Base-by-base conservation (phyloP, 768 basidiomycete genomes). In the Trametes villosa region DNA sequence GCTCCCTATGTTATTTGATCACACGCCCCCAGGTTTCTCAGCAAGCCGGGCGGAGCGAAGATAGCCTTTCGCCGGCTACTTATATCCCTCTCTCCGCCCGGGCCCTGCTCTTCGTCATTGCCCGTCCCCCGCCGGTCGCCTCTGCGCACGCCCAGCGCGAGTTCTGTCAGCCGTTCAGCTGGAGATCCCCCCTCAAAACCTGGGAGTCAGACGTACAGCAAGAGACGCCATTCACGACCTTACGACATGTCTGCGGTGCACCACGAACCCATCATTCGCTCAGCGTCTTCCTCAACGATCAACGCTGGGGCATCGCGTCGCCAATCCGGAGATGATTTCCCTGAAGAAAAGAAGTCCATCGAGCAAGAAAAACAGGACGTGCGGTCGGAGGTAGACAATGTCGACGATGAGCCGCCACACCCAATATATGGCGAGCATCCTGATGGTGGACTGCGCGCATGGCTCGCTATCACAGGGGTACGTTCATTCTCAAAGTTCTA, bases 361-460 rank as follows among this genome's bases (percentile, higher is more conserved):
- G 57, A 54, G 17, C 44, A 49, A 44, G 50, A 57, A 17, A 49
- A 34, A 34, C 31, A 46, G 24, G 42, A 59, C 18, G 57, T 46
- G 13, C 36, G 13, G 36, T 17, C 36, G 13, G 36, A 38, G 15
- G 4, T 15, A 4, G 15, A 15, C 15, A 11, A 38, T 38, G 13
- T 15, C 36, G 36, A 38, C 38, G 46, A 63, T 11, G 22, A 41
- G 11, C 17, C 57, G 11, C 57, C 48, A 17, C 26, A 44, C 7
- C 54, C 57, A 12, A n/a, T n/a, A n/a, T 20, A 50, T n/a, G 47
- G 68, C 26, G 71, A 74, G 18, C 74, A 67, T 56, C 81, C 79
- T 7, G 80, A 82, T 59, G 80, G 80, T 31, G 80, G 80, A 2
- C 58, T 78, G 31, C 68, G 72, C 48, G 80, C 80, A 4, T 82